Conservation (phyloP, 371 early-diverging fungal genomes). For the Capillidium rhysosporum region DNA sequence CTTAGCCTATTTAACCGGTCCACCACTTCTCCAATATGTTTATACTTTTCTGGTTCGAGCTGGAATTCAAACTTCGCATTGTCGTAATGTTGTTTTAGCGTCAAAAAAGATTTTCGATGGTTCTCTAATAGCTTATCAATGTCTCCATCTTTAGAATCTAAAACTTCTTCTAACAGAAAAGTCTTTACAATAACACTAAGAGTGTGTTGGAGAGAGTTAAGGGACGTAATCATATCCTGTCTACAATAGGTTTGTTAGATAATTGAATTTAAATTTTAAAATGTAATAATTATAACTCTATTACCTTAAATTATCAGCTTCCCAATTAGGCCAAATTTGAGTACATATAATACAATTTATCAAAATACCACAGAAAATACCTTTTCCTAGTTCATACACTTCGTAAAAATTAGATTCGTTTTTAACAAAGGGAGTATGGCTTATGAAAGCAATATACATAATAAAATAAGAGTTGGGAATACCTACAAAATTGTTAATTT, state of each 20-base stretch:
- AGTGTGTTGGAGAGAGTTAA: conserved; percentile 27
- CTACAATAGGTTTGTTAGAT: conserved; percentile 10
- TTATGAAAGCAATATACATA: conserved; percentile 28
- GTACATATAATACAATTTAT: conserved; percentile 18
- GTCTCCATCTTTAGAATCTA: conserved; percentile 26
- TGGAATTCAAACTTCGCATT: conserved; percentile 43
- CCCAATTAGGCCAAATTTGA: background rate
- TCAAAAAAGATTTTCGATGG: conserved; percentile 39
- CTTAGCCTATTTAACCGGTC: conserved; percentile 30
- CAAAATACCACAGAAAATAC: conserved; percentile 29
- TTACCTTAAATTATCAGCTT: conserved; percentile 6
- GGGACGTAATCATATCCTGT: conserved; percentile 27
- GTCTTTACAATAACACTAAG: conserved; percentile 38
- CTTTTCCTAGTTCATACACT: conserved; percentile 34
- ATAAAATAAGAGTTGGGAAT: conserved; percentile 26
- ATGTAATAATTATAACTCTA: background rate
- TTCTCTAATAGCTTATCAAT: conserved; percentile 21
- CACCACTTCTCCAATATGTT: conserved; percentile 16
- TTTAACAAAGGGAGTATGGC: conserved; percentile 28
- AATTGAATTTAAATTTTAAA: background rate
- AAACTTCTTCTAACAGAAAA: conserved; percentile 36
- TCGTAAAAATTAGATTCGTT: conserved; percentile 24
- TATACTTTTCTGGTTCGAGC: conserved; percentile 20
- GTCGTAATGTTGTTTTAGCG: conserved; percentile 31
- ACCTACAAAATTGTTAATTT: conserved; percentile 24